Evolutionary conservation across 1,284 basidiomycete genomes (phyloP), one percentile per base, ranked within the genome.

Genomic region (Nidula niveotomentosa): DNA sequence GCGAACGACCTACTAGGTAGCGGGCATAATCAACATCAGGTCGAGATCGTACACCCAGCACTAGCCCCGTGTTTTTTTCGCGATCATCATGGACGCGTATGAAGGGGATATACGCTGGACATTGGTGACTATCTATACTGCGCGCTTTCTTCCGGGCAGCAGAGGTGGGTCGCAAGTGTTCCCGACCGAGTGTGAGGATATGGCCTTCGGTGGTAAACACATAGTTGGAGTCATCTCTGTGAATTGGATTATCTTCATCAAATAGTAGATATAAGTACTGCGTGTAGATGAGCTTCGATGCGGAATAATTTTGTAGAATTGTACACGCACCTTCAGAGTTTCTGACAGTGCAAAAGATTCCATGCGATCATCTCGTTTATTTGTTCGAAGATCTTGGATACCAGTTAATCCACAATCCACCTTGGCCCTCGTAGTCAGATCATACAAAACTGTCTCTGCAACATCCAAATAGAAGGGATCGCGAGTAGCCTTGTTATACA

Each of bases 151-250:
- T 80, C 2, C 87, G 81, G 3, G 80, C 74, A 8, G 77, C 57
- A 5, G 88, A 85, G 35, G 83, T 74, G 6, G 84, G 79, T 57
- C 76, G 79, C 15, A 88, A 71, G 46, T 83, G 74, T 46, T 80
- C 62, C 9, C 60, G 68, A 0, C 82, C 83, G 15, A 97, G 78
- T 15, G 78, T 80, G 30, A 98, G 76, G n/a, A 94, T 82, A 66
- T 98, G 96, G 0, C 94, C 95, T 70, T 98, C 95, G 0, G 95
- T 98, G 1, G 93, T 93, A 66, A 96, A 90, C 2, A 97, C 90
- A 58, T 88, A 90, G 63, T 91, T 87, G 2, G 86, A 90, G 63
- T 91, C 86, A 59, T 92, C 88, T 5, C 66, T 70, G 63, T 94
- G 86, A 35, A 94, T 67, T 0, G 79, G 79, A 60, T 94, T 93